Conservation (phyloP, 306 rosid genomes). For the Trifolium pratense region DNA sequence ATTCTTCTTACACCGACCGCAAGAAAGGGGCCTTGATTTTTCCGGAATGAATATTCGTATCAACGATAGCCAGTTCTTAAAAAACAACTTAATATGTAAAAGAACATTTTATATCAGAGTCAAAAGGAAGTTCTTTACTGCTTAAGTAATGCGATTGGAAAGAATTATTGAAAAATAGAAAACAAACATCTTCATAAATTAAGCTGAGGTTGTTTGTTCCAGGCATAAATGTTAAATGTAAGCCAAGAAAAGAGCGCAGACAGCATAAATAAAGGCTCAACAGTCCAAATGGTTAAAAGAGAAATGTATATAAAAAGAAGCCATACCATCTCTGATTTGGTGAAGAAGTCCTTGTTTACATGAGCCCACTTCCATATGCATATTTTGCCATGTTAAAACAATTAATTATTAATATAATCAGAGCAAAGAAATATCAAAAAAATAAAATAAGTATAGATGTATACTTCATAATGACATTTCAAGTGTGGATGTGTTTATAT, state of each 20-base stretch:
- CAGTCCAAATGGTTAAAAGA: constrained; percentile 18
- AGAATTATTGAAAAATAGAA: constrained; percentile 15
- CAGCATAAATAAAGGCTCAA: constrained; percentile 11
- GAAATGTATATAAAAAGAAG: background rate
- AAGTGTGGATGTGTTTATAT: constrained; percentile 1
- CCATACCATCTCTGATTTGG: constrained; percentile 63
- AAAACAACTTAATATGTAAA: constrained; percentile 23
- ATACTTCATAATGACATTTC: constrained; percentile 6
- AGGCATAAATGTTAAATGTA: constrained; percentile 25
- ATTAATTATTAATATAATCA: constrained; percentile 38
- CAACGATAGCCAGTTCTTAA: constrained; percentile 28
- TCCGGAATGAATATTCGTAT: background rate
- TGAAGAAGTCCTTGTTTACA: constrained; percentile 68
- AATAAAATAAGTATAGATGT: background rate
- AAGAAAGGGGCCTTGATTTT: background rate
- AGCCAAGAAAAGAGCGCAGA: constrained; percentile 4
- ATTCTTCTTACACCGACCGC: constrained; percentile 11
- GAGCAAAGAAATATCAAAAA: constrained; percentile 34
- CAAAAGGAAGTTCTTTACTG: constrained; percentile 10
- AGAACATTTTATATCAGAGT: background rate
- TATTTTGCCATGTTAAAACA: constrained; percentile 40
- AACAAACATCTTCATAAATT: constrained; percentile 25
- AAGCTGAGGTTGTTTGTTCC: constrained; percentile 2
- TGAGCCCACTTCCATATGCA: constrained; percentile 62
- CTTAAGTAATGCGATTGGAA: constrained; percentile 14